Evolutionary conservation across 2,329 filamentous ascomycete genomes (phyloP), one percentile per base, ranked within the genome.

Genomic region (Ascochyta clinopodiicola): DNA sequence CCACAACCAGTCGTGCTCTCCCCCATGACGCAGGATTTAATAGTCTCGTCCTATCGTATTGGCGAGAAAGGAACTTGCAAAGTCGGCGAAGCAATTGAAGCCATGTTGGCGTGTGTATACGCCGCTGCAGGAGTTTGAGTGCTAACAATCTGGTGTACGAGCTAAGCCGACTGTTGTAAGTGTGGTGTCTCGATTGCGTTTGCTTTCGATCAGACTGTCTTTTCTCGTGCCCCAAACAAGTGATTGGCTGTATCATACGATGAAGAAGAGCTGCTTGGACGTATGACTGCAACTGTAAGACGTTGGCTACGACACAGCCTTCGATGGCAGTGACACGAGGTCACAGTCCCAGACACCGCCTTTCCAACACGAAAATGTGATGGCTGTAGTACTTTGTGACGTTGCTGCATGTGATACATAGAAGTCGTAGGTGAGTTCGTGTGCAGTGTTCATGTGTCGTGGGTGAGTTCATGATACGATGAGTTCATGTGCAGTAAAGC

Each of bases 71-170:
- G 3, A 5, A 4, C n/a, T 44, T 17, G 22, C 27, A 22, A 36
- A 48, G 34, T 56, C 43, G 48, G 43, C 59, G 52, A 57, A 27
- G 51, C 48, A 24, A 19, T 38, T n/a, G 17, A 13, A 36, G 12
- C 31, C 43, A 27, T 22, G 36, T 57, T 50, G 58, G 57, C 56
- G 58, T 59, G 56, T 56, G 31, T 24, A 34, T 39, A 38, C 19
- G 27, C 40, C 17, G 24, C 5, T 17, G 9, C 17, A 32, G 15
- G 21, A 2, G 17, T 15, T 38, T 25, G 44, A 44, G 21, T 19
- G 17, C 15, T 54, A 59, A 61, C 47, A 44, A 50, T 56, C 31
- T 17, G 52, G 51, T 43, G 25, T 29, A 15, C 22, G 17, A 25
- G 17, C 36, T 15, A 21, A 21, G 21, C n/a, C 15, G 2, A 2